Evolutionary conservation across 1,139 yeast species (phyloP).

Genomic region (Magnusiomyces suaveolens): DNA sequence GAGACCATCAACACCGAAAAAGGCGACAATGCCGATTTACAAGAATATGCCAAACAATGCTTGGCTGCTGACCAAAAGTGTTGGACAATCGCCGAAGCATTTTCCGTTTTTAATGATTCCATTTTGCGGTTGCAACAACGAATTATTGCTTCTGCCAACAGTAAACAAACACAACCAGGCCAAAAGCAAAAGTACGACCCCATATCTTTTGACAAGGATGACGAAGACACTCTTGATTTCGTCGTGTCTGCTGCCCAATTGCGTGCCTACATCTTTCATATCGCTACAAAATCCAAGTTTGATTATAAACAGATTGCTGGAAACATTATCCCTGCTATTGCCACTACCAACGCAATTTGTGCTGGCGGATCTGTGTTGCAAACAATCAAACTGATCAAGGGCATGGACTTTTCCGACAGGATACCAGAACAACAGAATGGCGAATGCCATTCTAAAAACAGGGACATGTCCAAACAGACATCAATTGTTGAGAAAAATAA

Average conservation of each 20-base stretch:
- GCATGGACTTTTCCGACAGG: conserved; percentile 2
- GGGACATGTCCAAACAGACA: neutral
- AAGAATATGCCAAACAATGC: conserved; percentile 20
- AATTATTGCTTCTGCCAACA: conserved; percentile 17
- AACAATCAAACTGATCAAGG: conserved; percentile 47
- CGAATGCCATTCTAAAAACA: conserved; percentile 3
- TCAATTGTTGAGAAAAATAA: conserved; percentile 8
- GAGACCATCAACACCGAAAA: conserved; percentile 20
- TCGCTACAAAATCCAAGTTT: conserved; percentile 67
- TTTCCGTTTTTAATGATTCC: conserved; percentile 49
- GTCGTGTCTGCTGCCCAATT: conserved; percentile 84
- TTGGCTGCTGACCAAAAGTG: conserved; percentile 46
- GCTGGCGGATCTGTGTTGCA: conserved; percentile 80
- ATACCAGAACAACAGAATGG: neutral
- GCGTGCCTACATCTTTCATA: conserved; percentile 62
- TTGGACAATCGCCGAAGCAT: conserved; percentile 59
- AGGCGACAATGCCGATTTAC: conserved; percentile 4
- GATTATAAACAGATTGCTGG: conserved; percentile 94
- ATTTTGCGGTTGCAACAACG: conserved; percentile 43
- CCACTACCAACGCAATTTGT: conserved; percentile 92
- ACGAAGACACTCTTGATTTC: conserved; percentile 78
- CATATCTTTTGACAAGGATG: conserved; percentile 86
- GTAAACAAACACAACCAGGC: neutral
- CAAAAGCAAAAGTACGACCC: conserved; percentile 11
- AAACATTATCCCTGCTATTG: conserved; percentile 95